Evolutionary conservation across 805 yeast species (phyloP).

Genomic region (Torulaspora gathmanii): DNA sequence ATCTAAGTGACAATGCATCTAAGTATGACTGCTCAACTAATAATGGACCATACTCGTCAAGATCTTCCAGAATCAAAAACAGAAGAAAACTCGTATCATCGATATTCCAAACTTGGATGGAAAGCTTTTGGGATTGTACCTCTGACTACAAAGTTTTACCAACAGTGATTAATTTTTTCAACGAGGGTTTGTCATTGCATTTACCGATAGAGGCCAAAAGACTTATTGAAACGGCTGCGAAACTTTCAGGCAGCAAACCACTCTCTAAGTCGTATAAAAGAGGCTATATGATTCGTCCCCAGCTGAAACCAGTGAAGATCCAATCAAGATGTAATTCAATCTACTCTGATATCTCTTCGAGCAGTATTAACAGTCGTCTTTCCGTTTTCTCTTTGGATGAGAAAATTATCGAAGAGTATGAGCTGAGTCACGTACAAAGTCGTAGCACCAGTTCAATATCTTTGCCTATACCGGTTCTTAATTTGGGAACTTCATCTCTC

Average conservation of each 20-base stretch:
- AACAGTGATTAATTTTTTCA: slow-evolving; percentile 70
- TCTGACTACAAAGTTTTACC: slow-evolving; percentile 58
- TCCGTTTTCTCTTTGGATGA: slow-evolving; percentile 37
- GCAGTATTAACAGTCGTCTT: slow-evolving; percentile 22
- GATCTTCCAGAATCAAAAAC: slow-evolving; percentile 47
- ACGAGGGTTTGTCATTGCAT: slow-evolving; percentile 60
- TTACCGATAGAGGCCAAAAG: slow-evolving; percentile 64
- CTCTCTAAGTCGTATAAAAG: slow-evolving; percentile 6
- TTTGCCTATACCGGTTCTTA: slow-evolving; percentile 29
- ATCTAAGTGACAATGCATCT: slow-evolving; percentile 39
- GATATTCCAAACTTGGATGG: slow-evolving; percentile 79
- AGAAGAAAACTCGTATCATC: slow-evolving; percentile 64
- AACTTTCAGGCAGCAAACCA: slow-evolving; percentile 42
- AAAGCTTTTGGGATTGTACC: slow-evolving; percentile 76
- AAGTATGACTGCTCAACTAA: slow-evolving; percentile 34
- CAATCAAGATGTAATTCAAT: slow-evolving; percentile 29
- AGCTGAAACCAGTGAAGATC: slow-evolving; percentile 52
- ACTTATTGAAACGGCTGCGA: slow-evolving; percentile 59
- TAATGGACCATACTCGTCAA: slow-evolving; percentile 39
- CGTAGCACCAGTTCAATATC: slow-evolving; percentile 42
- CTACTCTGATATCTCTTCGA: slow-evolving; percentile 37
- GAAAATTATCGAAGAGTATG: slow-evolving; percentile 56
- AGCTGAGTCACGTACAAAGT: slow-evolving; percentile 39
- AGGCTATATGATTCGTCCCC: slow-evolving; percentile 32
- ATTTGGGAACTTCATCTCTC: slow-evolving; percentile 37